Percentiles rank a stretch among this genome's conserved stretches.
phyloP scores from a whole-genome alignment of 257 asterid species.

The Euphrasia confusa region DNA sequence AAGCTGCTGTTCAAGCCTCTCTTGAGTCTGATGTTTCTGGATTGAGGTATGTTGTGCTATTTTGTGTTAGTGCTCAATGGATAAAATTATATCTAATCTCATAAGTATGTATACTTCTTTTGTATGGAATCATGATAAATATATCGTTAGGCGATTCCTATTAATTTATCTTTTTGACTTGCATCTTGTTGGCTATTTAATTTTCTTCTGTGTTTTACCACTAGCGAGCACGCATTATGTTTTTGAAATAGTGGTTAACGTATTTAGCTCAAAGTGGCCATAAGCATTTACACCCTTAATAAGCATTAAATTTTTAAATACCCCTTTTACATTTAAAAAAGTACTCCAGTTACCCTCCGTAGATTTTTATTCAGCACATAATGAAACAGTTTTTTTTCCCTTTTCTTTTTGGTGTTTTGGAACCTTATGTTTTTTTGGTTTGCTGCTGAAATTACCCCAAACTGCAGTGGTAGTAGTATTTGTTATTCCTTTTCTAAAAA shows the following conservation, averaged over 20 bases:
- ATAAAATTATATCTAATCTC: too few species aligned
- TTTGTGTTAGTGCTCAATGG: background rate
- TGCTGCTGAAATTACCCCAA: background rate
- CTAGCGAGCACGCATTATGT: background rate
- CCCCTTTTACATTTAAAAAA: background rate
- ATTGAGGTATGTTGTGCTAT: conserved; percentile 51
- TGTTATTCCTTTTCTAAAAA: background rate
- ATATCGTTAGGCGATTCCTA: background rate
- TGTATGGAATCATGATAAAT: background rate
- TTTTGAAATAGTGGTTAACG: too few species aligned
- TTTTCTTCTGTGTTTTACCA: background rate
- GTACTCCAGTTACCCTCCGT: too few species aligned
- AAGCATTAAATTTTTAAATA: background rate
- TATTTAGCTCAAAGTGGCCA: background rate
- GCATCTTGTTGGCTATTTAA: background rate
- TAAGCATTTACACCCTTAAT: background rate
- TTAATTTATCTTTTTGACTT: conserved; percentile 3
- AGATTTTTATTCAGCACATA: too few species aligned
- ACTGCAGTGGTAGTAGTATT: background rate
- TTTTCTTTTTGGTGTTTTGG: background rate
- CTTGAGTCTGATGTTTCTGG: conserved; percentile 88
- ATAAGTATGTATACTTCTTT: background rate
- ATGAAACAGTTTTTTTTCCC: background rate
- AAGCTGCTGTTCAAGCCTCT: conserved; percentile 93
- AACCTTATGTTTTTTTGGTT: too few species aligned